A percentile compares a stretch with the other conserved stretches of the same genome.
These are phyloP conservation scores for Ramaria sp. DNA, from an alignment of 768 basidiomycete genomes.

Conservation along the genomic window DNA sequence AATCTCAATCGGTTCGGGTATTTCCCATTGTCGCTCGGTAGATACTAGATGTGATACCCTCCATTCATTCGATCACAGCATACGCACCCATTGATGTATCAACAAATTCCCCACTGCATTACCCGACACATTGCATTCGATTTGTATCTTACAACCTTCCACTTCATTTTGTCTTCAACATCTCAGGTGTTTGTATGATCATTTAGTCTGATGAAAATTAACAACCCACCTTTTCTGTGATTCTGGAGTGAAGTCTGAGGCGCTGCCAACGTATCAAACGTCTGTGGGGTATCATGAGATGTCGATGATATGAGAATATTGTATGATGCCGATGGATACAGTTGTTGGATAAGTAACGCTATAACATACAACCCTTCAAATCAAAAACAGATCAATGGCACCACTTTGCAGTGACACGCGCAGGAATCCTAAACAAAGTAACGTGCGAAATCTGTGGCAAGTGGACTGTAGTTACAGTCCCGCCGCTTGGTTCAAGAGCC, in stretches of 20 bases:
- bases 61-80: not conserved
- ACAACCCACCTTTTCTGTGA: not conserved
- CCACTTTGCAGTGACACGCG: no score
- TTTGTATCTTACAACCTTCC: not conserved
- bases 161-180: not conserved
- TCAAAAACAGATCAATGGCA: no score
- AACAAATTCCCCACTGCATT: not conserved
- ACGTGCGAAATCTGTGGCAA: no score
- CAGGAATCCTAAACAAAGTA: no score
- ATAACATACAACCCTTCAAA: no score
- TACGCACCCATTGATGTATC: not conserved
- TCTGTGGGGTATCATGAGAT: no score
- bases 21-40: not conserved
- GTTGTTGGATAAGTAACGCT: no score
- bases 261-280: no score
- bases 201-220: not conserved
- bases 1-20: not conserved
- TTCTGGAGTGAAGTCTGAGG: no score
- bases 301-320: no score
- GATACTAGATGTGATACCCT: not conserved
- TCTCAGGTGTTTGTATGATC: not conserved
- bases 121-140: not conserved
- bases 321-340: no score
- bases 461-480: not conserved
- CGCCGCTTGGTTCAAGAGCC: conserved; percentile 4